Conservation (phyloP, 2,329 filamentous ascomycete genomes). For the Paracoccidioides lutzii region DNA sequence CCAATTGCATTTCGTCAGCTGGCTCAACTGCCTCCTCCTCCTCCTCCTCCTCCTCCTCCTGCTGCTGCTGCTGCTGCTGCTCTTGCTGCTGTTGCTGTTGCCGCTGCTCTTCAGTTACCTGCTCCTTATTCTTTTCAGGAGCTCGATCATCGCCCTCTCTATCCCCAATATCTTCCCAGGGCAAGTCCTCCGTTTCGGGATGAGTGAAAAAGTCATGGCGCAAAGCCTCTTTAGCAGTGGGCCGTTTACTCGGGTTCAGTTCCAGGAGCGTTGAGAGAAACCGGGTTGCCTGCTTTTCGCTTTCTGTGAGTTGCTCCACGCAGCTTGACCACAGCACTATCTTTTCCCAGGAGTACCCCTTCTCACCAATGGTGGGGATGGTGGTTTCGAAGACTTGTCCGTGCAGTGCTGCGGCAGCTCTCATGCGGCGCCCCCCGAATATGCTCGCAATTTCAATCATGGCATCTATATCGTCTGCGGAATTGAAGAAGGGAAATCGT, state of each 20-base stretch:
- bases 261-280: constrained; percentile 33
- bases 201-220: constrained; percentile 34
- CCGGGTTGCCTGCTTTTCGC: constrained; percentile 34
- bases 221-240: constrained; percentile 32
- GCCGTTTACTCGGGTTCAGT: constrained; percentile 30
- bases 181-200: constrained; percentile 19
- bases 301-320: constrained; percentile 45
- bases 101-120: neutral
- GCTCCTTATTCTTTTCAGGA: neutral
- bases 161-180: constrained; percentile 7
- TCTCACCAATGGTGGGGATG: constrained; percentile 76
- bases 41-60: neutral
- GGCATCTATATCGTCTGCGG: constrained; percentile 92
- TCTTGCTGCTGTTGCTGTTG: neutral
- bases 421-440: constrained; percentile 78
- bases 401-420: constrained; percentile 65
- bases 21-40: constrained; percentile 1
- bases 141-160: neutral
- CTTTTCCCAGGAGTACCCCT: constrained; percentile 79
- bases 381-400: constrained; percentile 86
- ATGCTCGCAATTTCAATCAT: constrained; percentile 96
- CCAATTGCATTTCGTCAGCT: constrained; percentile 10
- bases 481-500: constrained; percentile 97
- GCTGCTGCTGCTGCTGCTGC: too few relatives aligned
- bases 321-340: constrained; percentile 93